Evolutionary conservation across 208 protist genomes (phyloP), one percentile per base, ranked within the genome.

Genomic region (Zelonia costaricensis): DNA sequence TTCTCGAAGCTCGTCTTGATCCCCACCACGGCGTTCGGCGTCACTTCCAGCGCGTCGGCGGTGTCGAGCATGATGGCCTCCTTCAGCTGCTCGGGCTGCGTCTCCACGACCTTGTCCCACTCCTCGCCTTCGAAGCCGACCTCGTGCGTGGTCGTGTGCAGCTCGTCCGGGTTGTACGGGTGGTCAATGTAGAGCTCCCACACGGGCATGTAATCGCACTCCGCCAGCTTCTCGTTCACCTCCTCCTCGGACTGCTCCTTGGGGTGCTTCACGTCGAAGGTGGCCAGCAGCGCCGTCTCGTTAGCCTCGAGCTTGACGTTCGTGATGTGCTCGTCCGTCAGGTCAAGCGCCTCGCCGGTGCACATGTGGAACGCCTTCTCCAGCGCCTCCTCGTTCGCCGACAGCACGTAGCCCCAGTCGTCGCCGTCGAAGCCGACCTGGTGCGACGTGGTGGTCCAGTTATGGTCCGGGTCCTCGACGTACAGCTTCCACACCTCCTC

Each of bases 371-470:
- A 82, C 22, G 60, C 69, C 33, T 64, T 27, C 42, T 67, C 47
- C 16, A 90, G 53, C 38, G 54, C 66, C 12, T 54, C 30, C 33
- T 70, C 40, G 39, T 54, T 69, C 15, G 43, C 58, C 22, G 71
- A 25, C 57, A 86, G 13, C 33, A 88, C 72, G 44, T 82, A 72
- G 3, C 18, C 58, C 84, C 86, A 93, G 68, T 78, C 78, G 4
- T 87, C 84, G 51, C 86, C 86, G 31, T 91, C 81, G 55, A 93
- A 93, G 52, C 64, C 80, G 12, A 88, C 69, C 48, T 80, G 65
- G 67, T 90, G 80, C 27, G 40, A 69, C 9, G 86, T 85, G 36
- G 54, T 46, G 2, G 39, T 55, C 62, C 48, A 62, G 16, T 33
- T 27, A 40, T 47, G 30, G 25, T 67, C 55, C 23, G 68, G 68